A percentile compares a stretch with the other conserved stretches of the same genome.
Evolutionary conservation across 257 asterid genomes (phyloP).

Genomic region (Fraxinus quadrangulata): DNA sequence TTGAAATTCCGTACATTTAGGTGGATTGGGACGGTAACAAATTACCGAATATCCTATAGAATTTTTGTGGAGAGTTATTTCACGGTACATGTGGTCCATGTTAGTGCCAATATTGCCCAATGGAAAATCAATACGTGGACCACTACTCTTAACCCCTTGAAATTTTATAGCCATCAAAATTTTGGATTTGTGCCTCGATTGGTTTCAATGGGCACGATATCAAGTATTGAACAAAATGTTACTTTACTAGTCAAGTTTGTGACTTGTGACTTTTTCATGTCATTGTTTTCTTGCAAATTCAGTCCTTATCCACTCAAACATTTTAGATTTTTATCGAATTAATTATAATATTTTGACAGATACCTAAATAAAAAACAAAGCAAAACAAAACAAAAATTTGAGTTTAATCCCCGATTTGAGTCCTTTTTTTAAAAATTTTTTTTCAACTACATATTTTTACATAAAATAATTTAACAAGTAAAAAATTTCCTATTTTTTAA

Average conservation of each 20-base stretch:
- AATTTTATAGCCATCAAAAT: background rate
- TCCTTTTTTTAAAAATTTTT: too few relatives aligned
- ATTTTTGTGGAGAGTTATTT: background rate
- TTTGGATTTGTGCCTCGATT: constrained; percentile 14
- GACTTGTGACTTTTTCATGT: constrained; percentile 1
- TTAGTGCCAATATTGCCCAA: background rate
- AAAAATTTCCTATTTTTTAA: too few relatives aligned
- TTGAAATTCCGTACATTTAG: constrained; percentile 37
- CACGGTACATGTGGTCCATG: background rate
- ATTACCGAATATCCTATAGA: too few relatives aligned
- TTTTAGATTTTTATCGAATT: too few relatives aligned
- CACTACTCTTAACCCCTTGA: background rate
- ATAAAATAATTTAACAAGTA: too few relatives aligned
- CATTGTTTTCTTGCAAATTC: background rate
- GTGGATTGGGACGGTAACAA: constrained; percentile 24
- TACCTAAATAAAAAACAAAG: too few relatives aligned
- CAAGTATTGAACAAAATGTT: background rate
- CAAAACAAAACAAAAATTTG: background rate
- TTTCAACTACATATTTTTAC: too few relatives aligned
- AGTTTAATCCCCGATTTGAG: background rate
- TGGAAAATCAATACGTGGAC: background rate
- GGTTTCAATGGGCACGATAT: constrained; percentile 8
- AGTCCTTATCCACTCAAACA: background rate
- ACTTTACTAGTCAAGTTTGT: background rate
- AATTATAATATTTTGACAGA: too few relatives aligned